Conservation (phyloP, 163 green algal species). For the Scenedesmus sp. region DNA sequence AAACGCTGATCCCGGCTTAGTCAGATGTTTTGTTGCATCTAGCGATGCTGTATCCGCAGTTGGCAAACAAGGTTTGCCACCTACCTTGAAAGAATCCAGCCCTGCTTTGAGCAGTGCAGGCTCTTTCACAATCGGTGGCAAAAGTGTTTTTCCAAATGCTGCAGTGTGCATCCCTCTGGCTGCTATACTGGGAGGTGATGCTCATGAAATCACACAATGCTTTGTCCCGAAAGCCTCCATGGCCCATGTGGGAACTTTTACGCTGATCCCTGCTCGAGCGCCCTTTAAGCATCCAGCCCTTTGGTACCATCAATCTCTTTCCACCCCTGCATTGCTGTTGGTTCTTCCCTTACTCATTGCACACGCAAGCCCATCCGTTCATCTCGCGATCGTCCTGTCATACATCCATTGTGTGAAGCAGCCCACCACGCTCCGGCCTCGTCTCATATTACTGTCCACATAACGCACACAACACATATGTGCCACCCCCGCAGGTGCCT, state of each 20-base stretch:
- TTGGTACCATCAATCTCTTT: too few species aligned
- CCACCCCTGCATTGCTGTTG: too few species aligned
- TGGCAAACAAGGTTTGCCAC: not conserved
- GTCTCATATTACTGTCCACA: too few species aligned
- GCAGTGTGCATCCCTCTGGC: not conserved
- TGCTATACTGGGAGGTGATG: constrained; percentile 34
- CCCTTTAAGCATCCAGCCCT: too few species aligned
- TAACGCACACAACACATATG: too few species aligned
- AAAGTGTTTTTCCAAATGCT: not conserved
- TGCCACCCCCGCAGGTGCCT: constrained; percentile 73
- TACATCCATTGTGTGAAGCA: too few species aligned
- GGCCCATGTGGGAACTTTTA: constrained; percentile 48
- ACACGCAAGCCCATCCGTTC: too few species aligned
- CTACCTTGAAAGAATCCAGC: not conserved
- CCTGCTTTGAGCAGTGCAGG: not conserved
- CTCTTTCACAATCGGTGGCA: not conserved
- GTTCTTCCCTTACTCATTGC: too few species aligned
- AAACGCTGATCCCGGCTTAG: constrained; percentile 14
- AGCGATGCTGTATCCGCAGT: not conserved
- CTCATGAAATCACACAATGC: constrained; percentile 47
- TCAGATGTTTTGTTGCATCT: not conserved
- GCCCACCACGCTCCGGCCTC: too few species aligned
- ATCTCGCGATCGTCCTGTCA: too few species aligned
- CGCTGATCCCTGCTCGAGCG: constrained; percentile 6
- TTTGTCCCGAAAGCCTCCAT: constrained; percentile 40